Evolutionary conservation across 1,284 basidiomycete species (phyloP).

Genomic region (Stygiomarasmius scandens): DNA sequence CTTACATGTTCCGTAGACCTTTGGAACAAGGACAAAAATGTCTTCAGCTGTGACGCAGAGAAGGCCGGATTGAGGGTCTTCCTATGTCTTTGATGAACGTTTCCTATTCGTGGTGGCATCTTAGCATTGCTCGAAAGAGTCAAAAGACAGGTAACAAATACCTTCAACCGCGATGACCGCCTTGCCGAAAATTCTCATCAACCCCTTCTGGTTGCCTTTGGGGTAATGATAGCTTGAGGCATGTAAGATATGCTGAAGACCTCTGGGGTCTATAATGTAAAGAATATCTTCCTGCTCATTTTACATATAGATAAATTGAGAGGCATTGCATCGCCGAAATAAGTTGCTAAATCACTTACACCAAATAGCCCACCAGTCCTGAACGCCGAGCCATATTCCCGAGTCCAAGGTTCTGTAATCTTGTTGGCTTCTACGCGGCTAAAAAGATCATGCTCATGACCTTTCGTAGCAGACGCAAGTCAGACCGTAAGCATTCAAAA

Average conservation of each 20-base stretch:
- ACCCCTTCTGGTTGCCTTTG: not conserved
- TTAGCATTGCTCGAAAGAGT: not conserved
- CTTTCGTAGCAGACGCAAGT: no score
- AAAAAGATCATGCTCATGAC: constrained; percentile 23
- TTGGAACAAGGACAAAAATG: constrained; percentile 7
- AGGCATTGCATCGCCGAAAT: not conserved
- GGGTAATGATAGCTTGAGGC: constrained; percentile 9
- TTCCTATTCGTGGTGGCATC: not conserved
- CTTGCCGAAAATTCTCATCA: not conserved
- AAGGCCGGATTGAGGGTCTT: constrained; percentile 8
- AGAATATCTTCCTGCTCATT: not conserved
- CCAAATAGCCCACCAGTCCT: constrained; percentile 25
- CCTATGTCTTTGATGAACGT: constrained; percentile 7
- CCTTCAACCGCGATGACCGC: constrained; percentile 8
- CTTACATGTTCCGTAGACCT: constrained; percentile 4
- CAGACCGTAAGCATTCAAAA: no score
- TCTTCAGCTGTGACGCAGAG: constrained; percentile 5
- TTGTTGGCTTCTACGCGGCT: constrained; percentile 33
- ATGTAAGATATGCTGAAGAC: constrained; percentile 8
- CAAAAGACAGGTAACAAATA: not conserved
- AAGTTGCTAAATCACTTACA: constrained; percentile 22
- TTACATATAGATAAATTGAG: no score
- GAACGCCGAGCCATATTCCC: constrained; percentile 31
- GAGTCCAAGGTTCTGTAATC: constrained; percentile 27
- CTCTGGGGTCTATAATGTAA: constrained; percentile 1